phyloP scores from a whole-genome alignment of 208 protist species.

The Vickermania spadyakhi region DNA sequence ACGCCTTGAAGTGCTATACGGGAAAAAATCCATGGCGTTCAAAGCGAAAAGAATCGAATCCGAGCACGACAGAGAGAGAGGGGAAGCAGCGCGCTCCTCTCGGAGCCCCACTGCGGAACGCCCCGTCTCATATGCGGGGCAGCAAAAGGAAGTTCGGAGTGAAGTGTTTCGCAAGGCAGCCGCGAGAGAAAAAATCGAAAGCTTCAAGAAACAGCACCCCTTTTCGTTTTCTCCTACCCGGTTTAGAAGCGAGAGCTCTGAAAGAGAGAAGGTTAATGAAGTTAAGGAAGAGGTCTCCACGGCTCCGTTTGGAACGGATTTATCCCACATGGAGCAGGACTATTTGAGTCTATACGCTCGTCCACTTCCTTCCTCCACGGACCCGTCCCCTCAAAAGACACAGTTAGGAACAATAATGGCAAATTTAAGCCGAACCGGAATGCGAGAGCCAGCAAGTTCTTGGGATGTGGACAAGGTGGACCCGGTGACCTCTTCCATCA shows the following conservation, averaged over 20 bases:
- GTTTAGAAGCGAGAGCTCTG: constrained; percentile 23
- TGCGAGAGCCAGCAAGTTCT: not conserved
- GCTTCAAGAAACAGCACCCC: constrained; percentile 27
- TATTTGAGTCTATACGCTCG: too few species aligned
- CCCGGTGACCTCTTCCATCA: constrained; percentile 9
- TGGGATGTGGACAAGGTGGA: not conserved
- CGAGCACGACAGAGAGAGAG: constrained; percentile 21
- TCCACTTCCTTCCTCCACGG: too few species aligned
- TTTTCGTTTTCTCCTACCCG: constrained; percentile 40
- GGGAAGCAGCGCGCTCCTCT: constrained; percentile 32
- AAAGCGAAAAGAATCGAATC: constrained; percentile 18
- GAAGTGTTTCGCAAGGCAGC: constrained; percentile 59
- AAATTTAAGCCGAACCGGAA: not conserved
- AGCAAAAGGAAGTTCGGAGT: constrained; percentile 12
- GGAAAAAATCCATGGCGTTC: constrained; percentile 36
- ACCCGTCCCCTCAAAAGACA: not conserved
- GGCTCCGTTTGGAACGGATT: not conserved
- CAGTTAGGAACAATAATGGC: not conserved
- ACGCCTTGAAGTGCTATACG: constrained; percentile 63
- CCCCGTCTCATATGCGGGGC: constrained; percentile 14
- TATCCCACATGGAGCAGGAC: not conserved
- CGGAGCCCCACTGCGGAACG: constrained; percentile 23
- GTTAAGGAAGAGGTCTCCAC: not conserved
- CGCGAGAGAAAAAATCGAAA: constrained; percentile 35
- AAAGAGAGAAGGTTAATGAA: not conserved